phyloP scores from a whole-genome alignment of 75 land plant species.

The Ceratopteris richardii region DNA sequence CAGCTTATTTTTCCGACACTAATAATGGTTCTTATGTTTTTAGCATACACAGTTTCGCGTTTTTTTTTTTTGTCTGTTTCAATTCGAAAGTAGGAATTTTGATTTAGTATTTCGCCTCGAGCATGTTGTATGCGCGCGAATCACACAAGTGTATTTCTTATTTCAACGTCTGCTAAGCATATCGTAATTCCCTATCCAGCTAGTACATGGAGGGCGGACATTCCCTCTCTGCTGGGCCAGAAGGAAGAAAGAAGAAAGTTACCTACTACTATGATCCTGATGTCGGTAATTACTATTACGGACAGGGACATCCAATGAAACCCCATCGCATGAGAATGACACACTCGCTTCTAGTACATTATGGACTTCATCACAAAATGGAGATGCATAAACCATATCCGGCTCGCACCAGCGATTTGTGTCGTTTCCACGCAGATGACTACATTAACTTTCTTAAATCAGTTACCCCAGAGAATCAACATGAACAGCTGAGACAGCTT shows the following conservation, averaged over 20 bases:
- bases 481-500: slow-evolving; percentile 7
- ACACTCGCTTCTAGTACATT: slow-evolving; percentile 54
- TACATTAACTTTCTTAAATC: slow-evolving; percentile 38
- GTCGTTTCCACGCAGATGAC: slow-evolving; percentile 60
- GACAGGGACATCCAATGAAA: slow-evolving; percentile 64
- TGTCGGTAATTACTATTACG: slow-evolving; percentile 59
- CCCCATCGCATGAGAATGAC: slow-evolving; percentile 67
- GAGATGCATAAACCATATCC: slow-evolving; percentile 39
- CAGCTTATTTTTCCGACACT: too few relatives aligned
- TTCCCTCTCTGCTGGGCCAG: slow-evolving; percentile 34
- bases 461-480: slow-evolving; percentile 39
- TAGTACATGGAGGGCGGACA: slow-evolving; percentile 44
- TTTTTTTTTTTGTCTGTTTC: too few relatives aligned
- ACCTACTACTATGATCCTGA: slow-evolving; percentile 11
- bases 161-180: too few relatives aligned
- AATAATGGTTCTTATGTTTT: too few relatives aligned
- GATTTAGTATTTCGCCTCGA: too few relatives aligned
- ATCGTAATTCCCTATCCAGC: not conserved
- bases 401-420: slow-evolving; percentile 45
- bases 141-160: too few relatives aligned
- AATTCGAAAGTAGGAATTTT: too few relatives aligned
- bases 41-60: too few relatives aligned
- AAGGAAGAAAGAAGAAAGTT: slow-evolving; percentile 1
- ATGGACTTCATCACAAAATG: slow-evolving; percentile 43
- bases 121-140: too few relatives aligned